Conservation (phyloP, 331 rosid genomes). For the Spiraea crenata region DNA sequence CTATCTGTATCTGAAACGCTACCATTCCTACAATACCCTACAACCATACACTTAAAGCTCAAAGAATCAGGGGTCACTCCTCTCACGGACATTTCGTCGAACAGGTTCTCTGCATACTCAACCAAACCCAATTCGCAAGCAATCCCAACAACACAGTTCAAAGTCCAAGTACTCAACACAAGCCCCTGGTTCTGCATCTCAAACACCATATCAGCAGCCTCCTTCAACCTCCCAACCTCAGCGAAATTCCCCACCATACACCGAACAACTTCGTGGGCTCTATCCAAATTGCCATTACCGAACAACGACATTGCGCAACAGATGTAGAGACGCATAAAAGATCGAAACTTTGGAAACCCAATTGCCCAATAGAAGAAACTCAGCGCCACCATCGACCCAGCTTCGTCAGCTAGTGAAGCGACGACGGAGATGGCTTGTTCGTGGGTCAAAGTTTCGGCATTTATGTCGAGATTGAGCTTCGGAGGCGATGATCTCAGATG, state of each 20-base stretch:
- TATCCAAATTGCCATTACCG: conserved; percentile 51
- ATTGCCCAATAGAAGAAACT: conserved; percentile 78
- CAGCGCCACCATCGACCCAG: conserved; percentile 74
- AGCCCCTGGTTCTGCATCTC: conserved; percentile 81
- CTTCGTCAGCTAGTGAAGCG: conserved; percentile 69
- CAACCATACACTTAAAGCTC: conserved; percentile 67
- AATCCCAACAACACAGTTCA: conserved; percentile 48
- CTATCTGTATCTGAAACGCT: conserved; percentile 66
- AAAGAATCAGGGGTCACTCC: conserved; percentile 61
- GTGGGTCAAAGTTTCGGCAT: conserved; percentile 49
- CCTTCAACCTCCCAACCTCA: conserved; percentile 70
- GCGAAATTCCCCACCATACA: conserved; percentile 61
- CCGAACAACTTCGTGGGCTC: conserved; percentile 65
- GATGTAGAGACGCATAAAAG: conserved; percentile 71
- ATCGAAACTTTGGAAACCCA: conserved; percentile 53
- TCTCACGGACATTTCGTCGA: conserved; percentile 78
- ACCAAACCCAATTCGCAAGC: conserved; percentile 43
- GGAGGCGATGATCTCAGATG: conserved; percentile 40
- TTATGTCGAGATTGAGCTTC: conserved; percentile 44
- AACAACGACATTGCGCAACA: conserved; percentile 55
- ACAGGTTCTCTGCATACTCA: conserved; percentile 69
- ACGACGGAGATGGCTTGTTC: conserved; percentile 69
- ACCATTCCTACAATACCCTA: conserved; percentile 55
- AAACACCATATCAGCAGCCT: conserved; percentile 69
- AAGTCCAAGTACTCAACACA: conserved; percentile 38